These are phyloP conservation scores for Malassezia psittaci DNA, from an alignment of 1,284 basidiomycete genomes.

Conservation along the genomic window DNA sequence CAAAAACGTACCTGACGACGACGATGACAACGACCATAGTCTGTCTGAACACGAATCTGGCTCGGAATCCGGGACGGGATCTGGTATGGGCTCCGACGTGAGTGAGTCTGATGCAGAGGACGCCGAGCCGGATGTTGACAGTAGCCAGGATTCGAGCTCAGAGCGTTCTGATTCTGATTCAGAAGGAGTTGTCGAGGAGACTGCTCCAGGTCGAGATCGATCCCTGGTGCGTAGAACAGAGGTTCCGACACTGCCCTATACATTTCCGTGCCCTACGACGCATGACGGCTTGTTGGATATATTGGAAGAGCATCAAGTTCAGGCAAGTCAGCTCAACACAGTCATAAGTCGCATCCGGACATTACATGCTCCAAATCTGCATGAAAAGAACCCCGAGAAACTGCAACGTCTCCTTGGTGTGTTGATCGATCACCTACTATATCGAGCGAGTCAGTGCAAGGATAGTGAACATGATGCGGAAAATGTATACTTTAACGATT, in stretches of 20 bases:
- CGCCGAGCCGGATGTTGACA: conserved; percentile 40
- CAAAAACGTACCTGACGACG: not conserved
- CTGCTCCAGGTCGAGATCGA: not conserved
- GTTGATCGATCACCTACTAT: conserved; percentile 82
- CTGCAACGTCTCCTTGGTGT: conserved; percentile 58
- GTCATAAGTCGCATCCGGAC: conserved; percentile 85
- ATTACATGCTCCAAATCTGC: conserved; percentile 80
- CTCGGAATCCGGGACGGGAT: conserved; percentile 27
- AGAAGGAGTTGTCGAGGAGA: conserved; percentile 23
- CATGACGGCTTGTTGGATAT: conserved; percentile 83
- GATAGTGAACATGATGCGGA: conserved; percentile 49
- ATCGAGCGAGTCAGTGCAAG: conserved; percentile 46
- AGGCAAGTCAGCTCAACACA: conserved; percentile 57
- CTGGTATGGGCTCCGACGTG: conserved; percentile 41
- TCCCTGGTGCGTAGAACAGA: conserved; percentile 7
- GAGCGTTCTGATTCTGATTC: conserved; percentile 33
- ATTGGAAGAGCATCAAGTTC: conserved; percentile 56
- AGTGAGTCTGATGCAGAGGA: conserved; percentile 41
- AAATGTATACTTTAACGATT: conserved; percentile 57
- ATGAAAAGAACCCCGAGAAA: conserved; percentile 80
- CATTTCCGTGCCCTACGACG: conserved; percentile 73
- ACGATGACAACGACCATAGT: conserved; percentile 63
- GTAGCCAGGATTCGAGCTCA: conserved; percentile 27
- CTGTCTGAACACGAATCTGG: conserved; percentile 49
- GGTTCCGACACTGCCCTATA: conserved; percentile 60